Evolutionary conservation across 2,329 filamentous ascomycete species (phyloP), one percentile per base, ranked within the genome.

Genomic region (Trichoderma koningiopsis): DNA sequence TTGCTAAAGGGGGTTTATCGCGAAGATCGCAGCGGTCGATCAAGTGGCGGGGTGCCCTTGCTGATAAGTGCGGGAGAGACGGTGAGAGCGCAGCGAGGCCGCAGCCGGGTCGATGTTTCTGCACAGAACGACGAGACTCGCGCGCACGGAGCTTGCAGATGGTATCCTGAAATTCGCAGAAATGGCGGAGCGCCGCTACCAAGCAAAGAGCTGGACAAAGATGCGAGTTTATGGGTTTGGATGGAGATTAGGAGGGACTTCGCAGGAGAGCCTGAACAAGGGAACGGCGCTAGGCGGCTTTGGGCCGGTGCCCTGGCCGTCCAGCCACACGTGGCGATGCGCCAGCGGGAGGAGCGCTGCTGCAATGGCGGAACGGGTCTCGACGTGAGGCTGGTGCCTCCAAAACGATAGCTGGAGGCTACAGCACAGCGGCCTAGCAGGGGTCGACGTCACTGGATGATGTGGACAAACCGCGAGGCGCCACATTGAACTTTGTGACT

Each of bases 171-270:
- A 43, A 11, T 59, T 49, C 56, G 53, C 52, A 62, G 56, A 57
- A 62, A 56, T 49, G 52, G 64, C 35, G 43, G 64, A 68, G 35
- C 57, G 52, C 47, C 57, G 64, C 63, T 62, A 35, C 35, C 56
- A 52, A 66, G 67, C 59, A 64, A 59, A 64, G 22, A 37, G 69
- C 56, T 64, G 67, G 58, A 68, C 40, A 68, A 53, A 66, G 67
- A 65, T 66, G 67, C 56, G 60, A 71, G 72, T 72, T 67, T 69
- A 73, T 63, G 72, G 66, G 70, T 64, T 71, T 71, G 73, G 52
- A 73, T 73, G 74, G 73, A 73, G 73, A 75, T 76, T 72, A 72
- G 75, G 77, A 78, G 76, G 40, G 75, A 75, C 72, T 76, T 76
- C 73, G 72, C 75, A 74, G 73, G 73, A 74, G 75, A 78, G 77